Conservation (phyloP, 306 rosid genomes). For the Castanopsis chinensis region DNA sequence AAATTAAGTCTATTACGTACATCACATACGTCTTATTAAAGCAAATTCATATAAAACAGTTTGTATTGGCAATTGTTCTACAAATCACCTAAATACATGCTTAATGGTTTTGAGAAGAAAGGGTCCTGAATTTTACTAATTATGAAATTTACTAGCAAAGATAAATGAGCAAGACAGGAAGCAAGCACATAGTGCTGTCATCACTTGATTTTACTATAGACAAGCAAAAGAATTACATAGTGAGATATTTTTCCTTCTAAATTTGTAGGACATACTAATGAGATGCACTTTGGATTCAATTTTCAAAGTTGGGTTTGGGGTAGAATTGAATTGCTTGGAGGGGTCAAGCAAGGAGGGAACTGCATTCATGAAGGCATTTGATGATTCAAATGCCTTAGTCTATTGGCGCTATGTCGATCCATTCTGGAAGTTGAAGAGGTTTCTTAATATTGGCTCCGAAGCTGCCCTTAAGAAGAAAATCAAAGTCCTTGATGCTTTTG, state of each 20-base stretch:
- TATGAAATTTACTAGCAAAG: too few species aligned
- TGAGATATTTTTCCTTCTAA: not conserved
- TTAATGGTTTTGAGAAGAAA: too few species aligned
- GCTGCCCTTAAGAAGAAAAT: slow-evolving; percentile 52
- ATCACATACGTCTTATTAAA: too few species aligned
- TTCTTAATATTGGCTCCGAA: slow-evolving; percentile 63
- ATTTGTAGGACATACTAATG: slow-evolving; percentile 57
- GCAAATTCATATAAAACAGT: too few species aligned
- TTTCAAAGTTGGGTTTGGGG: slow-evolving; percentile 87
- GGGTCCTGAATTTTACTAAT: too few species aligned
- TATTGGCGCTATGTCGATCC: slow-evolving; percentile 75
- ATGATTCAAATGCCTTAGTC: slow-evolving; percentile 58
- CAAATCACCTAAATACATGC: too few species aligned
- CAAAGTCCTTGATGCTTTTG: slow-evolving; percentile 46
- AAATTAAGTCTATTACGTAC: too few species aligned
- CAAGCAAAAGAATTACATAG: too few species aligned
- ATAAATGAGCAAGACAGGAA: too few species aligned
- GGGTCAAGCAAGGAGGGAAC: slow-evolving; percentile 54
- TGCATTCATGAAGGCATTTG: slow-evolving; percentile 70
- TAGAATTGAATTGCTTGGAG: slow-evolving; percentile 73
- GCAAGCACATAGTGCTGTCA: not conserved
- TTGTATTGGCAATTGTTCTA: too few species aligned
- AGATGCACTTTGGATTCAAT: slow-evolving; percentile 70
- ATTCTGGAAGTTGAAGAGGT: slow-evolving; percentile 61
- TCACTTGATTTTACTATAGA: not conserved